Evolutionary conservation across 2,329 filamentous ascomycete species (phyloP), one percentile per base, ranked within the genome.

Genomic region (Fusarium hainanense): DNA sequence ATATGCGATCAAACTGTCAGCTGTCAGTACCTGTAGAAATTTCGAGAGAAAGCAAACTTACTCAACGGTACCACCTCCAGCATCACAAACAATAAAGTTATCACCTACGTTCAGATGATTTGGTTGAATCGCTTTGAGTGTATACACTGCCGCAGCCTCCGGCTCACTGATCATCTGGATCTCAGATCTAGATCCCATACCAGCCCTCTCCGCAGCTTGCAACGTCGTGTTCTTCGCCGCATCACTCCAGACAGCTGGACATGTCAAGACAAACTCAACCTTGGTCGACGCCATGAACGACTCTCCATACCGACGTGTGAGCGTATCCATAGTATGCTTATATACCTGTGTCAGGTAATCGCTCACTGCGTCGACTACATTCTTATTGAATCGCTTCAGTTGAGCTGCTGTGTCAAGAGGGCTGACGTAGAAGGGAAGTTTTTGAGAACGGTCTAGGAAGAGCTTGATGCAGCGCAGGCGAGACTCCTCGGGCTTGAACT

Each of bases 181-280:
- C 58, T 91, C 87, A 42, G 88, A 87, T 59, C 87, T 86, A 4
- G 82, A 86, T 7, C 92, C 92, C 90, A 95, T 93, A 6, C 92
- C 93, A 0, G 92, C 93, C 61, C 89, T 84, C 80, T 94, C 90
- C 13, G 92, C 92, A 8, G 92, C 93, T 76, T 92, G 88, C 50
- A 94, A 80, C 4, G 92, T 95, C 8, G 92, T 92, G 77, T 93
- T 92, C 81, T 94, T 95, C n/a, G 92, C 93, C 0, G 91, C 88
- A 77, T 96, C 93, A 25, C 89, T 93, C 93, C 93, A 96, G 10
- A 95, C 92, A 10, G 93, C 93, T 10, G 93, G 93, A 54, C 92
- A 93, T 1, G 92, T 95, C 58, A 96, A 83, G 50, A 95, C 91
- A 73, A 93, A 94, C 66, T 94, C 89, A 41, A 93, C 89, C 73